phyloP scores from a whole-genome alignment of 2,329 filamentous ascomycete genomes.

The Cercospora sesami region DNA sequence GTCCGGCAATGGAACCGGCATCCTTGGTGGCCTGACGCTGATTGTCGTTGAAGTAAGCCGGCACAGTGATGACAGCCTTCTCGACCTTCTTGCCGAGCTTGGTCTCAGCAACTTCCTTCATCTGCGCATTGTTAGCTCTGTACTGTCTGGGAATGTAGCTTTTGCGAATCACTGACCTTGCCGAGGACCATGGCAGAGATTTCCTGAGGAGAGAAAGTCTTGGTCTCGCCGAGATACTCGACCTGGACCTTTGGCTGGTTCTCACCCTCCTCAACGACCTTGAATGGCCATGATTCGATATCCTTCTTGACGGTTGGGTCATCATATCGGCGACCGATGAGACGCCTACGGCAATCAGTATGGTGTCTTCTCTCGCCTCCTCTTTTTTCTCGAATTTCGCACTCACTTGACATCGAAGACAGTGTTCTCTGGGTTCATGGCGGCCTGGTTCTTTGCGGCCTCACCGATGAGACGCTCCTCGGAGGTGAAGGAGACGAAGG shows the following conservation, averaged over 20 bases:
- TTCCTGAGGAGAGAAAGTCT: constrained; percentile 96
- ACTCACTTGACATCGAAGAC: constrained; percentile 90
- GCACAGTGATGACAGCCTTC: constrained; percentile 98
- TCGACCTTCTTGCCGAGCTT: constrained; percentile 99
- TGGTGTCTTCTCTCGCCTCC: constrained; percentile 6
- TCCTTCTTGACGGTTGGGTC: constrained; percentile 99
- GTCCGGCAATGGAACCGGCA: constrained; percentile 92
- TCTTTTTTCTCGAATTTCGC: constrained; percentile 8
- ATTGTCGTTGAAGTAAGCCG: constrained; percentile 99
- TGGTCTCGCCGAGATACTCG: constrained; percentile 90
- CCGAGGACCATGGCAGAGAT: constrained; percentile 98
- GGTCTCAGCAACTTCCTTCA: constrained; percentile 98
- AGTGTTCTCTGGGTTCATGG: constrained; percentile 98
- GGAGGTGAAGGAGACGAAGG: constrained; percentile 98
- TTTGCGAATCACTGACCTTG: constrained; percentile 66
- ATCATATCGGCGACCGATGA: constrained; percentile 94
- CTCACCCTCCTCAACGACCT: constrained; percentile 78
- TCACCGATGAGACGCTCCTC: constrained; percentile 99
- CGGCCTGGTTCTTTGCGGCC: constrained; percentile 99
- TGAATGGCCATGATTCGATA: constrained; percentile 98
- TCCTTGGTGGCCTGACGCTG: constrained; percentile 99
- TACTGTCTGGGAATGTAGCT: not conserved
- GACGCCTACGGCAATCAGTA: constrained; percentile 65
- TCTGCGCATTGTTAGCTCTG: constrained; percentile 55
- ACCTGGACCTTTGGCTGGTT: constrained; percentile 92